These are phyloP conservation scores for Calonectria ilicicola DNA, from an alignment of 2,329 filamentous ascomycete genomes.

Conservation along the genomic window DNA sequence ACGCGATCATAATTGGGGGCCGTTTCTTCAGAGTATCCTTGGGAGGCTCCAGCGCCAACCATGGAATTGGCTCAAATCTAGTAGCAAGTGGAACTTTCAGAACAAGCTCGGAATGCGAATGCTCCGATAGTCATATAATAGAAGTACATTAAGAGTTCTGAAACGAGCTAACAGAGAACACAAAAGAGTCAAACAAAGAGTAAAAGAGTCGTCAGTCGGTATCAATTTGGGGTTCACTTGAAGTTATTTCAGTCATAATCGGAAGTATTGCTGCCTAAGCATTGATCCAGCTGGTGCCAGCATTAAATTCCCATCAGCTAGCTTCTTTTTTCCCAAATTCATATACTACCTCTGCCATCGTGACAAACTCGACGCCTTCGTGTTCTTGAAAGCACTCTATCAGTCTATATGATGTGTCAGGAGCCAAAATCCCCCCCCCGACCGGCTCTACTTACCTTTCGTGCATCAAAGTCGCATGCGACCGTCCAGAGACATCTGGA, in stretches of 20 bases:
- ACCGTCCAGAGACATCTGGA: slow-evolving; percentile 78
- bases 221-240: no score
- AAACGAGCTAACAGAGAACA: no score
- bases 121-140: no score
- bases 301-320: slow-evolving; percentile 70
- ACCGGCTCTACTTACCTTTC: slow-evolving; percentile 61
- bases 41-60: no score
- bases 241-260: background rate
- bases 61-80: no score
- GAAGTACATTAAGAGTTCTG: no score
- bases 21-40: background rate
- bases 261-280: slow-evolving; percentile 47
- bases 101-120: no score
- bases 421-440: no score
- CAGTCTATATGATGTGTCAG: slow-evolving; percentile 28
- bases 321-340: slow-evolving; percentile 77
- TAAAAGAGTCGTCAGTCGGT: no score
- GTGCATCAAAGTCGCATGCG: slow-evolving; percentile 80
- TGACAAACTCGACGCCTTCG: slow-evolving; percentile 73
- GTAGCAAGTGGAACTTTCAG: no score
- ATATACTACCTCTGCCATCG: slow-evolving; percentile 78
- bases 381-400: slow-evolving; percentile 77
- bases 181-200: no score
- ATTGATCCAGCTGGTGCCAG: slow-evolving; percentile 67
- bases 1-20: background rate